These are phyloP conservation scores for Blastocystis sp. DNA, from an alignment of 352 stramenopile genomes.

Conservation along the genomic window DNA sequence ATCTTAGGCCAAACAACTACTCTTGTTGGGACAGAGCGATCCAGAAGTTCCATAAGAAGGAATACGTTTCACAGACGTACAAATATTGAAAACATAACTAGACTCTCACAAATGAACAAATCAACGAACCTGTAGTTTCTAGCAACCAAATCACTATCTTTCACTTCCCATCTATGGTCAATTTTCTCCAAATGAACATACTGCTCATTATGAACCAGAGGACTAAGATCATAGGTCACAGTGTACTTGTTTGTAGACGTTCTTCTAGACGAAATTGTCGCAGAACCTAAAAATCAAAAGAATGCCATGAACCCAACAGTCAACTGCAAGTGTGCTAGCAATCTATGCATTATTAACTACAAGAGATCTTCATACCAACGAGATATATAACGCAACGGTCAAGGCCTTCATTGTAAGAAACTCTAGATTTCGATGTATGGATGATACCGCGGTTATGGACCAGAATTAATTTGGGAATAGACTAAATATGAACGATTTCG, in stretches of 20 bases:
- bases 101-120: neutral
- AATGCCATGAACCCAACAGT: neutral
- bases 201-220: constrained; percentile 17
- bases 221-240: constrained; percentile 57
- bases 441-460: constrained; percentile 56
- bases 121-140: constrained; percentile 33
- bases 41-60: constrained; percentile 13
- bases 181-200: neutral
- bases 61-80: neutral
- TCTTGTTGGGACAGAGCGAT: neutral
- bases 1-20: neutral
- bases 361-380: neutral
- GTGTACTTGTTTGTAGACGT: constrained; percentile 12
- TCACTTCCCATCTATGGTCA: constrained; percentile 22
- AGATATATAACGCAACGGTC: neutral
- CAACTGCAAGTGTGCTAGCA: neutral
- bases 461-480: neutral
- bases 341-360: constrained; percentile 18
- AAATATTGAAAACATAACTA: constrained; percentile 59
- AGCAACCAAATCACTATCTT: constrained; percentile 25
- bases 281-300: neutral
- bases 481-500: neutral
- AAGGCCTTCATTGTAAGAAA: constrained; percentile 20
- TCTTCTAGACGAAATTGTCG: neutral
- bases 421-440: constrained; percentile 16